These are phyloP conservation scores for Podospora comata DNA, from an alignment of 495 filamentous ascomycete species.

Conservation along the genomic window DNA sequence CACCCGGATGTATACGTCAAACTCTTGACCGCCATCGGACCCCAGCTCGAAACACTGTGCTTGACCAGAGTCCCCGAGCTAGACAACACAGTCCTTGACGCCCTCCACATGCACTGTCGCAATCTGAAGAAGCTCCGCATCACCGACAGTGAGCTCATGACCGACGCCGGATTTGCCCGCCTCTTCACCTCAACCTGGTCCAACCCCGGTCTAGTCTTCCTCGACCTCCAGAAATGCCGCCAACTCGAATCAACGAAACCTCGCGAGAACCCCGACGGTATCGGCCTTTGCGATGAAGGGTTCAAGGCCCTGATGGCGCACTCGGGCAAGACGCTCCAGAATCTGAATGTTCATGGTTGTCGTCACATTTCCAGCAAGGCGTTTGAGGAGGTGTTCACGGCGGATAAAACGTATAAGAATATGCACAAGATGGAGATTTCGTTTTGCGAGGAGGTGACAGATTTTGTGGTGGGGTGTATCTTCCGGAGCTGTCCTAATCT, in stretches of 20 bases:
- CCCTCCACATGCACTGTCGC: conserved; percentile 64
- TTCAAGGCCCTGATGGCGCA: conserved; percentile 83
- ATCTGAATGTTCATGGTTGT: conserved; percentile 72
- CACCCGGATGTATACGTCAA: conserved; percentile 54
- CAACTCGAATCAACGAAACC: conserved; percentile 61
- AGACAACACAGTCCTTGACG: conserved; percentile 60
- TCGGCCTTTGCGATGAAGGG: conserved; percentile 69
- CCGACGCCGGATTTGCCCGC: conserved; percentile 62
- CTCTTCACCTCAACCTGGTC: conserved; percentile 70
- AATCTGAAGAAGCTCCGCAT: conserved; percentile 73
- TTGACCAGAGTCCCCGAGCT: conserved; percentile 57
- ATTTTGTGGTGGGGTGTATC: conserved; percentile 67
- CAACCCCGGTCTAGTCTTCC: conserved; percentile 62
- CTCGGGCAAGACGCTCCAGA: conserved; percentile 59
- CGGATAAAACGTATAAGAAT: conserved; percentile 56
- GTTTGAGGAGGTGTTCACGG: conserved; percentile 67
- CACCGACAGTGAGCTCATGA: conserved; percentile 67
- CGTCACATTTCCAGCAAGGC: conserved; percentile 67
- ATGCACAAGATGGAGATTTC: conserved; percentile 71
- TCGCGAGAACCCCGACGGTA: conserved; percentile 54
- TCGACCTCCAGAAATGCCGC: conserved; percentile 72
- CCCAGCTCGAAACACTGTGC: conserved; percentile 65
- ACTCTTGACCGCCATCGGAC: conserved; percentile 59
- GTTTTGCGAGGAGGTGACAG: conserved; percentile 72
- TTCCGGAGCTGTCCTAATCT: conserved; percentile 72